Percentiles rank a stretch among this genome's conserved stretches.
Conservation (phyloP, 139 green algal genomes). For the Chlamydomonas applanata region DNA sequence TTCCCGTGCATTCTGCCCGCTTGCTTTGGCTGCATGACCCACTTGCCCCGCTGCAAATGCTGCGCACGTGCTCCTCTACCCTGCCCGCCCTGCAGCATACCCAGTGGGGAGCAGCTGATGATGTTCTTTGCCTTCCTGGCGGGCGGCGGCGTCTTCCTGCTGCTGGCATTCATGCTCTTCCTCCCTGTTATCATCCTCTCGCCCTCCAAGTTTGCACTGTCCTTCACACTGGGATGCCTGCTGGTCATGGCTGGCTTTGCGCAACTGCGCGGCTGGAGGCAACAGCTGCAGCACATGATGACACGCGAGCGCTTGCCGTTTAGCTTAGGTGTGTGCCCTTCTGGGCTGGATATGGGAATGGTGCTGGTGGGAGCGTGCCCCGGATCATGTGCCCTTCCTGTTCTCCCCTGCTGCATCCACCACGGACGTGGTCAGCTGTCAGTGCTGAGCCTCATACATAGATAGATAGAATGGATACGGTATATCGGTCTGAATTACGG, state of each 20-base stretch:
- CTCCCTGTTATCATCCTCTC: slow-evolving; percentile 87
- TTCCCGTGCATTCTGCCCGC: background rate
- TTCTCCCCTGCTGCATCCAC: too few species aligned
- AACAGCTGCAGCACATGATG: slow-evolving; percentile 85
- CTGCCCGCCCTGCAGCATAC: slow-evolving; percentile 34
- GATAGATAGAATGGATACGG: background rate
- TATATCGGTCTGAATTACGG: background rate
- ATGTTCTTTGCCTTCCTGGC: slow-evolving; percentile 58
- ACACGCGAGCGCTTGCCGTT: slow-evolving; percentile 76
- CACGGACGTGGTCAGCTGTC: too few species aligned
- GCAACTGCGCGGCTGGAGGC: slow-evolving; percentile 74
- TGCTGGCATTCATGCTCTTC: slow-evolving; percentile 87
- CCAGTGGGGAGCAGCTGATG: slow-evolving; percentile 36
- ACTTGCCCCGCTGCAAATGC: background rate
- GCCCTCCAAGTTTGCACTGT: slow-evolving; percentile 94
- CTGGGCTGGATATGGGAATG: too few species aligned
- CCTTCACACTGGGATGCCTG: slow-evolving; percentile 83
- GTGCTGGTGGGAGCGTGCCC: background rate
- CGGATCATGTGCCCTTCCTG: too few species aligned
- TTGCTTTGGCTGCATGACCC: background rate
- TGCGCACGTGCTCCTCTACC: background rate
- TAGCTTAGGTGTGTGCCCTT: slow-evolving; percentile 43
- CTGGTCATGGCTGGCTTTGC: slow-evolving; percentile 78
- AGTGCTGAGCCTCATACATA: background rate
- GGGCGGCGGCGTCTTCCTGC: slow-evolving; percentile 71